A percentile compares a stretch with the other conserved stretches of the same genome.
phyloP scores from a whole-genome alignment of 2,329 filamentous ascomycete species.

The Phyllosticta citrichinensis region DNA sequence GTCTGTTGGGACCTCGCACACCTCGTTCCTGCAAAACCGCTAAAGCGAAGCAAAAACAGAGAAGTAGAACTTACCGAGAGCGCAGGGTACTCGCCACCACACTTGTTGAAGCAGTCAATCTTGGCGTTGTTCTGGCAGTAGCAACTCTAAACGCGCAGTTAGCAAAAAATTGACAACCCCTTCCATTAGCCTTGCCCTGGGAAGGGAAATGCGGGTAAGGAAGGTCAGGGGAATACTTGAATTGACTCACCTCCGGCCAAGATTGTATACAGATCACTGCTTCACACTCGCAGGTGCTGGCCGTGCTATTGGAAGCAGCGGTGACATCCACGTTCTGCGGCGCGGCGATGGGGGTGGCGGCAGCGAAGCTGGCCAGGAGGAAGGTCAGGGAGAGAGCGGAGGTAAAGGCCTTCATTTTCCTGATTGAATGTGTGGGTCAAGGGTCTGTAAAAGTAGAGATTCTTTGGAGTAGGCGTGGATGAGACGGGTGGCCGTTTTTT shows the following conservation, averaged over 20 bases:
- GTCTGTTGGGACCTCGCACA: too few relatives aligned
- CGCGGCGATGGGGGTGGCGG: neutral
- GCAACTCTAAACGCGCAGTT: neutral
- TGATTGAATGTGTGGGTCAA: neutral
- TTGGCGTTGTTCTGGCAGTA: constrained; percentile 6
- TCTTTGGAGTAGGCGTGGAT: neutral
- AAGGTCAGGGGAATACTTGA: too few relatives aligned
- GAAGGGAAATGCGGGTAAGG: neutral
- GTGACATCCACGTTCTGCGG: neutral
- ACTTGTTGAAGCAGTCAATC: constrained; percentile 9
- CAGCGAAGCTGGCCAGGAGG: neutral
- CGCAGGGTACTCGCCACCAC: constrained; percentile 5
- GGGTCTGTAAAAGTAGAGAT: neutral
- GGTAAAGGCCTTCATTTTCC: constrained; percentile 5
- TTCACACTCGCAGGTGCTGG: constrained; percentile 7
- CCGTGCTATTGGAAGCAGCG: neutral
- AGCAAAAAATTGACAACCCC: neutral
- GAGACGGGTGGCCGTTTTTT: neutral
- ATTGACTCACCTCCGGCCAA: constrained; percentile 4
- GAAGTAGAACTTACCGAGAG: neutral
- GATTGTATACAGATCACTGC: constrained; percentile 5
- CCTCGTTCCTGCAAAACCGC: too few relatives aligned
- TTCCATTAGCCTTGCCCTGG: too few relatives aligned
- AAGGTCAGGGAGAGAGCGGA: neutral
- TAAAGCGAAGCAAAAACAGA: neutral